phyloP scores from a whole-genome alignment of 2,329 filamentous ascomycete genomes.

The Fusarium pseudoanthophilum region DNA sequence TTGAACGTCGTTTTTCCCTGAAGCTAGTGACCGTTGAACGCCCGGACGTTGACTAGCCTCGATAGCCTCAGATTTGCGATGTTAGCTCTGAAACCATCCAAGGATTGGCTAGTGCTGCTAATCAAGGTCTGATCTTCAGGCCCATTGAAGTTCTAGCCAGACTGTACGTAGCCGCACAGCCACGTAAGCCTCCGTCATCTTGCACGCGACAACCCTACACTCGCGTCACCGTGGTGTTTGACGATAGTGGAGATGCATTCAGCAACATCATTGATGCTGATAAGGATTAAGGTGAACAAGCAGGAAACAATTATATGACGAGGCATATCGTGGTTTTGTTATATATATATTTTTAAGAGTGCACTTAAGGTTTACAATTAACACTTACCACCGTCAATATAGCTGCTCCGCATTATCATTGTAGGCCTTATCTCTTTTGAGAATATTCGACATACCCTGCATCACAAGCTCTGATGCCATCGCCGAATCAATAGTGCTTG shows the following conservation, averaged over 20 bases:
- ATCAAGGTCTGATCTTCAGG: constrained; percentile 5
- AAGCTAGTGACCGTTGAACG: constrained; percentile 12
- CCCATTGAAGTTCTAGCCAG: background rate
- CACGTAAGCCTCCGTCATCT: constrained; percentile 11
- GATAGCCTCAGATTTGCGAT: constrained; percentile 11
- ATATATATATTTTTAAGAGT: background rate
- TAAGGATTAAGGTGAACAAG: background rate
- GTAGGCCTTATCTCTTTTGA: background rate
- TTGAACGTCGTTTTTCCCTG: background rate
- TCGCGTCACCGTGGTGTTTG: background rate
- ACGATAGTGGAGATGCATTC: background rate
- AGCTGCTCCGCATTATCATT: too few species aligned
- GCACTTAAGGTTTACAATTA: too few species aligned
- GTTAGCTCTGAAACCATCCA: background rate
- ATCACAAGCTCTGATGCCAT: background rate
- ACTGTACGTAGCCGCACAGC: background rate
- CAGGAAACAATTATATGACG: too few species aligned
- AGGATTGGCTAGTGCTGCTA: constrained; percentile 15
- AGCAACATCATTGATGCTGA: background rate
- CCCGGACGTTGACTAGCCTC: constrained; percentile 3
- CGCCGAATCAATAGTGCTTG: background rate
- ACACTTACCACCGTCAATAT: background rate
- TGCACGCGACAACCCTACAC: background rate
- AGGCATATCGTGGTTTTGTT: too few species aligned
- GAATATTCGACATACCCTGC: background rate